These are phyloP conservation scores for Plantago coronopus DNA, from an alignment of 305 asterid genomes.

Conservation along the genomic window DNA sequence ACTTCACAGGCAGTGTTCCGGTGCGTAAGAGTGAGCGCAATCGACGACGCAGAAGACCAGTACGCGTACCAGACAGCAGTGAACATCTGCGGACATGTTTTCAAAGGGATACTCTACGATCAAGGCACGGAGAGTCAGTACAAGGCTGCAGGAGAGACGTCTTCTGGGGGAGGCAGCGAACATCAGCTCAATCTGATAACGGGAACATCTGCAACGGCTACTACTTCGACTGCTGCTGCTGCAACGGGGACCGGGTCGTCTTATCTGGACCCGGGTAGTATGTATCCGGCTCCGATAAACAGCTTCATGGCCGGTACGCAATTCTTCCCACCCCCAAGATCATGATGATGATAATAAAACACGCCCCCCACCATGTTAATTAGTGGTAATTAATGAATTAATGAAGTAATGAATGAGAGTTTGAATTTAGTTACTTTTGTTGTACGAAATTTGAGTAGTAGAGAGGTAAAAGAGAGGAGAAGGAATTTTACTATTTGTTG, in stretches of 20 bases:
- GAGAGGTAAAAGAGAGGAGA: slow-evolving; percentile 3
- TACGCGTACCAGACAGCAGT: slow-evolving; percentile 89
- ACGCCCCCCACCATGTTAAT: slow-evolving; percentile 1
- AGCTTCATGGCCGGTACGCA: slow-evolving; percentile 47
- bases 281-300: slow-evolving; percentile 33
- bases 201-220: slow-evolving; percentile 27
- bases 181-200: slow-evolving; percentile 48
- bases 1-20: slow-evolving; percentile 71
- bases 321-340: slow-evolving; percentile 49
- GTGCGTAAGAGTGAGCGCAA: slow-evolving; percentile 78
- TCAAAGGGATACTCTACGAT: slow-evolving; percentile 86
- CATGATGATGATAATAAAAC: not conserved
- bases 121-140: slow-evolving; percentile 69
- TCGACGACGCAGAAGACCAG: slow-evolving; percentile 63
- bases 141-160: slow-evolving; percentile 39
- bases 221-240: slow-evolving; percentile 23
- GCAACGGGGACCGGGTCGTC: not conserved
- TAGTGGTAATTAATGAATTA: not conserved
- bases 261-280: slow-evolving; percentile 23
- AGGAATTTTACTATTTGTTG: not conserved
- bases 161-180: slow-evolving; percentile 63
- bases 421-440: not conserved
- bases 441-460: slow-evolving; percentile 4
- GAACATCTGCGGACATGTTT: slow-evolving; percentile 77
- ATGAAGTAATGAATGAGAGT: too few species aligned